These are phyloP conservation scores for Chenopodium suecicum DNA, from an alignment of 148 eudicot genomes.

Conservation along the genomic window DNA sequence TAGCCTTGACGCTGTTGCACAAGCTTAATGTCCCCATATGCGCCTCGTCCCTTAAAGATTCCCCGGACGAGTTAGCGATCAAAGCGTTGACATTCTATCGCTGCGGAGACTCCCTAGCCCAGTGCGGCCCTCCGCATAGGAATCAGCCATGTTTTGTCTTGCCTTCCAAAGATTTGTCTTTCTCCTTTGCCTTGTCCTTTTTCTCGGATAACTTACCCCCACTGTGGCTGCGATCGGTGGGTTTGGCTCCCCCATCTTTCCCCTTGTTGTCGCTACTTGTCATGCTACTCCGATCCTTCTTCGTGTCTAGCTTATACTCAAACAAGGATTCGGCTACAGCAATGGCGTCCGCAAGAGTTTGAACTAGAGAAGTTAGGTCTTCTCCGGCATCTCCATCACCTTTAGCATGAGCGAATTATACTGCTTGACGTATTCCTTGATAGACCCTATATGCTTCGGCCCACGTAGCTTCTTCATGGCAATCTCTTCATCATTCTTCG, in stretches of 20 bases:
- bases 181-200: neutral
- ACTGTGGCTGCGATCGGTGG: neutral
- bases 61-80: neutral
- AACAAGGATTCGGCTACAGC: neutral
- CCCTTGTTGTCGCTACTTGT: neutral
- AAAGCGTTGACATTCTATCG: neutral
- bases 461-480: conserved; percentile 2
- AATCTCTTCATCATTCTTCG: neutral
- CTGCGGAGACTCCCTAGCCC: neutral
- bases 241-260: neutral
- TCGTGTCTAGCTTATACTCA: neutral
- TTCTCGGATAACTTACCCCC: neutral
- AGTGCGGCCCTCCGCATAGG: neutral
- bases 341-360: neutral
- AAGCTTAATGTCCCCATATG: too few relatives aligned
- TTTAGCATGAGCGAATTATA: neutral
- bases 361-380: neutral
- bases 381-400: neutral
- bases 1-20: too few relatives aligned
- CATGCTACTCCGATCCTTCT: neutral
- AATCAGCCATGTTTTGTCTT: neutral
- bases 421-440: neutral
- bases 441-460: neutral
- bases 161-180: neutral
- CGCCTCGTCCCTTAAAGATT: neutral